Evolutionary conservation across 73 alveolate species (phyloP).

Genomic region (Paraurostyla sp.): DNA sequence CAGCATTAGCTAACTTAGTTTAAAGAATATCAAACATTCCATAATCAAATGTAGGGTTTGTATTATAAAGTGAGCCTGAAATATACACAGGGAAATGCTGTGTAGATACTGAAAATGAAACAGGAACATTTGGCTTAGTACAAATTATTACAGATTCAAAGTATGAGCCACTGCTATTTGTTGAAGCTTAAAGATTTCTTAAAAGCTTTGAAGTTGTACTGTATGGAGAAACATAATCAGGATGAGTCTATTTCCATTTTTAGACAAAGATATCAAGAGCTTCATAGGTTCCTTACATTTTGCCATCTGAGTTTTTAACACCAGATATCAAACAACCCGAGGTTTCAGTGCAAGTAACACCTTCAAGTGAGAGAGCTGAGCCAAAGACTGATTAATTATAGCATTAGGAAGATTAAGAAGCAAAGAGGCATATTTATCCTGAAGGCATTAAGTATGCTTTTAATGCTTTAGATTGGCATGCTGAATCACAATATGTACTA

Average conservation of each 20-base stretch:
- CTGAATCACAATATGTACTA: slow-evolving; percentile 27
- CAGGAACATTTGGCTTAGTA: slow-evolving; percentile 13
- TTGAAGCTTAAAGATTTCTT: background rate
- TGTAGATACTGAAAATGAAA: slow-evolving; percentile 40
- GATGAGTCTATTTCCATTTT: background rate
- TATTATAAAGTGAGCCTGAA: slow-evolving; percentile 48
- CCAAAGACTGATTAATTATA: slow-evolving; percentile 11
- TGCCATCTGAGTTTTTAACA: background rate
- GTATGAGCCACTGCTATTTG: background rate
- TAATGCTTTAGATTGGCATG: slow-evolving; percentile 37
- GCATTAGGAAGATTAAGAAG: background rate
- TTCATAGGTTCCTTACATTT: slow-evolving; percentile 24
- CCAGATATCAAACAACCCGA: slow-evolving; percentile 16
- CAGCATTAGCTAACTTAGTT: slow-evolving; percentile 35
- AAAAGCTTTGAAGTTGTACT: background rate
- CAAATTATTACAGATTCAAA: slow-evolving; percentile 49
- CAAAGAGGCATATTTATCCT: background rate
- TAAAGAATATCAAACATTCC: slow-evolving; percentile 52
- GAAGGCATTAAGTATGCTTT: background rate
- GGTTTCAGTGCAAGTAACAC: slow-evolving; percentile 1
- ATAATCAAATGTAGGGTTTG: slow-evolving; percentile 60
- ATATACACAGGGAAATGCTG: slow-evolving; percentile 71
- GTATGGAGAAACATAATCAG: slow-evolving; percentile 30
- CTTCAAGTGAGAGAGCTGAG: background rate
- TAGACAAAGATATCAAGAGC: slow-evolving; percentile 17